phyloP scores from a whole-genome alignment of 2,329 filamentous ascomycete species.

The Claviceps humidiphila region DNA sequence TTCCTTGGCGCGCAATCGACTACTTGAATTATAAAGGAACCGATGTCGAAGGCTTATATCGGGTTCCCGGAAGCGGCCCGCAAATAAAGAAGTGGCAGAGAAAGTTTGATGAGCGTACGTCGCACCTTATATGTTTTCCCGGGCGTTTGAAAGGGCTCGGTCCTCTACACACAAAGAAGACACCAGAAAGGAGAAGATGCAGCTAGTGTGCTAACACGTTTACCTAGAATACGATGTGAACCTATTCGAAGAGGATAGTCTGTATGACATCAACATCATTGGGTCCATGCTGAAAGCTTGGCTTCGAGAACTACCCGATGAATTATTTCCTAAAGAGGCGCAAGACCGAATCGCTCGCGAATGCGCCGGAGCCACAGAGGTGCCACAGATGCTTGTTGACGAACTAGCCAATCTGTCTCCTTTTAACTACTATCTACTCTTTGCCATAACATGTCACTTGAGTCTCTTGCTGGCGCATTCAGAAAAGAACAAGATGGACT shows the following conservation, averaged over 20 bases:
- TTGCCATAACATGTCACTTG: constrained; percentile 92
- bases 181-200: neutral
- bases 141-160: no score
- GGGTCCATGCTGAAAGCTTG: constrained; percentile 94
- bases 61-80: constrained; percentile 78
- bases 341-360: constrained; percentile 72
- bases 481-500: constrained; percentile 97
- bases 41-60: constrained; percentile 86
- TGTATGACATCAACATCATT: constrained; percentile 94
- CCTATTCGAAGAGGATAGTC: constrained; percentile 71
- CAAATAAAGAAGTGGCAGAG: constrained; percentile 91
- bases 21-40: constrained; percentile 91
- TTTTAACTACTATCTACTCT: constrained; percentile 95
- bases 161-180: no score
- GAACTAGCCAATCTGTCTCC: constrained; percentile 89
- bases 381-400: constrained; percentile 76
- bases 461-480: constrained; percentile 82
- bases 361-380: constrained; percentile 64
- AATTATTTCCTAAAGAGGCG: constrained; percentile 74
- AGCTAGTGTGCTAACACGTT: constrained; percentile 1
- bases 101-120: constrained; percentile 69
- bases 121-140: neutral
- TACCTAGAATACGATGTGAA: constrained; percentile 69
- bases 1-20: constrained; percentile 92
- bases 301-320: constrained; percentile 87